Base-by-base conservation (phyloP, 2,329 filamentous ascomycete genomes). In the Stemphylium beticola region DNA sequence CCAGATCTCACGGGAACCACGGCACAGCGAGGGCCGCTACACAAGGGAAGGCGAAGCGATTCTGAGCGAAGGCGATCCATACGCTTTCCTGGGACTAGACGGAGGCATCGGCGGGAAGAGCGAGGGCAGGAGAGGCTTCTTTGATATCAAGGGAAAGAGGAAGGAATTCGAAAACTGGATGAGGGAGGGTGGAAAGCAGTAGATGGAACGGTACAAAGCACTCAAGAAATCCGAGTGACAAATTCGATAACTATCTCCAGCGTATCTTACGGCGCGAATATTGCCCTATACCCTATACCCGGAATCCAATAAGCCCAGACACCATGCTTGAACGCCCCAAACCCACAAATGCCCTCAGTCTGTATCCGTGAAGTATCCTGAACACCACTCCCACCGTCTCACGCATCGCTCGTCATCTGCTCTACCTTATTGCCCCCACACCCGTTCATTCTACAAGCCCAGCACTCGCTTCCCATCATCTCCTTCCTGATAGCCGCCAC, bases 81-180 rank as follows among this genome's bases (percentile, higher is more conserved):
- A 93, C 74, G 82, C 80, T 44, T 82, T 85, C 40, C 76, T 97
- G 56, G 71, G 71, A 1, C 49, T 75, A 11, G 68, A 74, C 52
- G 59, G 53, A 2, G 88, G 90, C 55, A 82, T 73, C 54, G 66
- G 93, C 55, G 63, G 88, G 26, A 68, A 65, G 38, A 65, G 65
- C 2, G 93, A 98, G 77, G 88, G 90, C 55, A 81, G 95, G 63
- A 86, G 87, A 41, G 88, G 91, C 1, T 99, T 98, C 69, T 84
- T 92, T 78, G 91, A 99, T 78, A 91, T 98, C 60, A 87, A 92
- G 75, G 89, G 89, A 56, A 83, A 95, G 65, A 87, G 88, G 47
- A 88, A 90, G 12, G 98, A 98, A 71, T 84, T 93, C 77, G 91
- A 97, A 76, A 90, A 96, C 61, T 87, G 92, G 76, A 90, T 58